phyloP scores from a whole-genome alignment of 441 rosid species.

The Euphorbia schlechtendalii region DNA sequence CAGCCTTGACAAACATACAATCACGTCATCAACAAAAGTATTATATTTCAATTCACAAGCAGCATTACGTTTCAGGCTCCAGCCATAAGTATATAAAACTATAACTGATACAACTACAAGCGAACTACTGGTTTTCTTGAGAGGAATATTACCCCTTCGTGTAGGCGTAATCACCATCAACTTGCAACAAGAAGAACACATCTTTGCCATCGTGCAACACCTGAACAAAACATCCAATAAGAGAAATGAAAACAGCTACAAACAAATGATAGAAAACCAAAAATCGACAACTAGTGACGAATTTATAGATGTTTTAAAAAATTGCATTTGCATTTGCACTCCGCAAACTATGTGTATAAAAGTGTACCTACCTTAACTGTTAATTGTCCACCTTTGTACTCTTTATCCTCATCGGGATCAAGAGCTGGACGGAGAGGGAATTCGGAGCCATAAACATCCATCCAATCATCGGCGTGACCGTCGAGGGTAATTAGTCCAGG shows the following conservation, averaged over 20 bases:
- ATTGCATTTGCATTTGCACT: too few relatives aligned
- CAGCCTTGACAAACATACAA: background rate
- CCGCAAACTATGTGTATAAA: background rate
- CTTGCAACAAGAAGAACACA: slow-evolving; percentile 74
- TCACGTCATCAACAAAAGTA: background rate
- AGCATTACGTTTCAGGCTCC: too few relatives aligned
- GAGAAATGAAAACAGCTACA: background rate
- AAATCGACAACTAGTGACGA: too few relatives aligned
- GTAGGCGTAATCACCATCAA: slow-evolving; percentile 77
- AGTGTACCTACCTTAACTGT: slow-evolving; percentile 58
- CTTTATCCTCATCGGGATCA: slow-evolving; percentile 77
- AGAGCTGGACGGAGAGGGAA: slow-evolving; percentile 83
- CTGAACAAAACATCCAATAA: slow-evolving; percentile 27
- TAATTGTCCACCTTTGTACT: slow-evolving; percentile 64
- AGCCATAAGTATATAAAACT: background rate
- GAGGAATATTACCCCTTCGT: slow-evolving; percentile 56
- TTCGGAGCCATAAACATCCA: slow-evolving; percentile 59
- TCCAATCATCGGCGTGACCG: slow-evolving; percentile 85
- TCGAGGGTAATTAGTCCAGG: slow-evolving; percentile 82
- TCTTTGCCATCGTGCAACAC: slow-evolving; percentile 82
- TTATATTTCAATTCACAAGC: too few relatives aligned
- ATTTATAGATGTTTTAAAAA: too few relatives aligned
- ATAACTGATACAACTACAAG: background rate
- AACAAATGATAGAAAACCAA: too few relatives aligned
- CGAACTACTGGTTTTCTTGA: background rate